Base-by-base conservation (phyloP, 2,329 filamentous ascomycete species). In the Penicillium sp. region DNA sequence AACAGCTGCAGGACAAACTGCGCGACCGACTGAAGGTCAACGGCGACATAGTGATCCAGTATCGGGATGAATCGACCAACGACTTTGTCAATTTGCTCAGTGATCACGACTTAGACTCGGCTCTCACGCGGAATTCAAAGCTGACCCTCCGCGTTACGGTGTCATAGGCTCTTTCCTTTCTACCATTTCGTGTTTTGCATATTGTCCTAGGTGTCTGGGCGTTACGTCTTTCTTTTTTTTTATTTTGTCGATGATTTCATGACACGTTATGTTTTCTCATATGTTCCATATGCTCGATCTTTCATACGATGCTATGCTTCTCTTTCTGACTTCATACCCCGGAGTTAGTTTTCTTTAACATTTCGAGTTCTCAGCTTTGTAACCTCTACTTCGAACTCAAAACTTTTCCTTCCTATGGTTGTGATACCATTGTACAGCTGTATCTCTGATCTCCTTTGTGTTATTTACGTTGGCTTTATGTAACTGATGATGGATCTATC, bases 81-180 rank as follows among this genome's bases (percentile, higher is more conserved):
- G 47, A 54, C 35, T 57, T 57, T 48, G 21, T 53, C 26, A 45
- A 58, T 20, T 78, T 97, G 61, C 79, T 89, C 67, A 91, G 84
- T 72, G 86, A 97, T 68, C 82, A 88, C 60, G 91, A 97, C 70
- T 77, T 97, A 52, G 87, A 91, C 62, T 81, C 83, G 62, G 93
- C 93, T 3, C 78, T 97, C 61, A 83, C 89, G 65, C 80, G 91
- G 65, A 96, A 96, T 73, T 87, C 91, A 63, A 97, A 97, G 77
- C 79, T 97, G 61, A 85, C 92, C 54, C 78, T 97, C 24, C 89
- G 85, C 63, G 87, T 89, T 62, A 69, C 67, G 45, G 64, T 74
- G 55, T 67, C 65, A 42, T 74, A 58, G 35, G 21, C 38, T 47
- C 9, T 20, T 35, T 38, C 8, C 3, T 45, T 51, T 35, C 20